Evolutionary conservation across 768 basidiomycete genomes (phyloP).

Genomic region (Trametopsis cervina): DNA sequence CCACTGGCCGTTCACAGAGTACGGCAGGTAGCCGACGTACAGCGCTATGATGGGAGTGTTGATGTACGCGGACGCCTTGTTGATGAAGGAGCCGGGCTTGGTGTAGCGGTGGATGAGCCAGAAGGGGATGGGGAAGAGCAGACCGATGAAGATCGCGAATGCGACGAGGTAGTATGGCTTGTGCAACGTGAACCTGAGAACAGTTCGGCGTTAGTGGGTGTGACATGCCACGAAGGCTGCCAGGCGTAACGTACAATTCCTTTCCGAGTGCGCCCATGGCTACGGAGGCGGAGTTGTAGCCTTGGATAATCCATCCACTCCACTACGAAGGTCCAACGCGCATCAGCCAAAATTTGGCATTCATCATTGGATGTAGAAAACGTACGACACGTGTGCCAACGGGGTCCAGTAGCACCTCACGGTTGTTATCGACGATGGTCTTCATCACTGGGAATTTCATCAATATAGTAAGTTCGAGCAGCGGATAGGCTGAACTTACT

Average conservation of each 20-base stretch:
- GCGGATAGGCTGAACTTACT: conserved; percentile 23
- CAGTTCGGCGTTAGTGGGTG: background rate
- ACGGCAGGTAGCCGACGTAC: conserved; percentile 34
- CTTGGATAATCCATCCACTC: conserved; percentile 48
- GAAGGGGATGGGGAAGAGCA: conserved; percentile 43
- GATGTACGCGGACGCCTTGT: conserved; percentile 33
- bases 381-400: conserved; percentile 40
- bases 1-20: conserved; percentile 50
- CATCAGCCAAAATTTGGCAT: background rate
- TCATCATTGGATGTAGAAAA: background rate
- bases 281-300: conserved; percentile 46
- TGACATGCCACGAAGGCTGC: background rate
- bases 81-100: conserved; percentile 26
- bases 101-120: conserved; percentile 37
- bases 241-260: conserved; percentile 28
- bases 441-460: conserved; percentile 35
- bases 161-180: conserved; percentile 42
- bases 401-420: conserved; percentile 39
- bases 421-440: conserved; percentile 38
- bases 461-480: background rate
- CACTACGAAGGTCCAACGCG: conserved; percentile 23
- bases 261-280: conserved; percentile 49
- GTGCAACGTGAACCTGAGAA: conserved; percentile 32
- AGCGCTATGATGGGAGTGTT: conserved; percentile 39
- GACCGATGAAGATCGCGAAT: conserved; percentile 44